Evolutionary conservation across 768 basidiomycete genomes (phyloP), one percentile per base, ranked within the genome.

Genomic region (Trametes coccinea): DNA sequence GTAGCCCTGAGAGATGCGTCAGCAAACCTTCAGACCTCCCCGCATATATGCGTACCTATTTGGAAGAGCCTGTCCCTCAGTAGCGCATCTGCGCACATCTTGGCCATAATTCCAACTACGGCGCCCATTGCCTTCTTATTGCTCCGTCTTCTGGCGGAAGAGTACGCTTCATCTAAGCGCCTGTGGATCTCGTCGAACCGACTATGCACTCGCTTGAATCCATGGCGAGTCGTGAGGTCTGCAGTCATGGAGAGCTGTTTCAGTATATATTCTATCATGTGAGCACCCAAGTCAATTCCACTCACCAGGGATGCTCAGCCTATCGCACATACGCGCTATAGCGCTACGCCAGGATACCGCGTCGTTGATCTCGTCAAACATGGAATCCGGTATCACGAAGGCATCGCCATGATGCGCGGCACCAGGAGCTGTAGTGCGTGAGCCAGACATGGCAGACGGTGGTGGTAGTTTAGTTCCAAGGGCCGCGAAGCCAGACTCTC

Each of bases 151-250:
- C 22, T 31, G 7, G 49, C 57, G 9, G 68, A 72, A 2, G 76
- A 69, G 65, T 82, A 87, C 1, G 78, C 73, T 22, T 71, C 73
- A 53, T 85, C 81, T 34, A 87, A 76, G 27, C 75, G 76, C 11
- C 69, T 68, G 65, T 80, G 83, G 39, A 86, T 77, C 4, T 72
- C 73, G 50, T 82, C 79, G 64, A 88, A 87, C 63, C 81, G 79
- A 30, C 75, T 73, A 68, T 87, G 84, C 2, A 86, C 75, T 65
- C 82, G 84, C 70, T 85, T 88, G 59, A 88, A 70, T 8, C 85
- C 86, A 67, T 77, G 80, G 34, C 84, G 75, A 14, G 75, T 81
- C 2, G 78, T 76, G 27, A 87, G 73, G 68, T 87, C 86, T 87
- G 39, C 2, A 41, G 2, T 6, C 34, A 8, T 8, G 7, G 41